Base-by-base conservation (phyloP, 345 rosid genomes). In the Eucalyptus polyanthemos region DNA sequence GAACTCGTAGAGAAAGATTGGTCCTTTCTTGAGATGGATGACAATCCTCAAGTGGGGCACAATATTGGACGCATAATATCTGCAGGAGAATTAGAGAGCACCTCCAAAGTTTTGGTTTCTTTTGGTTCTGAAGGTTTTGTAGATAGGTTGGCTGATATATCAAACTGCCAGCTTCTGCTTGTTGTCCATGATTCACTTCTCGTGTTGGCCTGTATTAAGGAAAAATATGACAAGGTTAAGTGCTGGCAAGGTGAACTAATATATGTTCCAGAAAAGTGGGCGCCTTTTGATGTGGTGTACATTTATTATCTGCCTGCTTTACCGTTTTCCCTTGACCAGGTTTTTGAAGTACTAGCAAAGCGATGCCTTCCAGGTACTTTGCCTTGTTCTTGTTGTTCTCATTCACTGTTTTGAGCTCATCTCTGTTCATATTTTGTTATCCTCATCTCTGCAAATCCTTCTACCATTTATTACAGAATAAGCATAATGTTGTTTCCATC, bases 161-260 rank as follows among this genome's bases (percentile, higher is more conserved):
- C 94, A 27, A 92, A 94, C 24, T 87, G 91, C 87, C 92, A 93
- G 88, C 91, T 94, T 89, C 92, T 96, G 93, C 96, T 95, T 89
- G 94, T 94, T 56, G 96, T 95, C 58, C 99, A 97, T 88, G 99
- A 97, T 87, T 97, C 99, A 14, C 95, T 97, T 50, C 95, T 97
- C n/a, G 86, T 92, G 50, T 92, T 97, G 62, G 99, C 98, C 53
- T 90, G 93, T 89, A 90, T 96, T 49, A 97, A 96, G 91, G 99
- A 96, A 81, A 97, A 94, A 80, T 92, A 97, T 88, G 99, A 97
- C 88, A 88, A 94, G 60, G 94, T 96, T 69, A 97, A 96, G 91
- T 97, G 99, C 93, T 97, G 99, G 99, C 99, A 97, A 93, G 99
- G 99, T 40, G 99, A 97, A 56, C 87, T 97, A 88, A 94, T 93